These are phyloP conservation scores for Scedosporium aurantiacum DNA, from an alignment of 2,329 filamentous ascomycete species.

Conservation along the genomic window DNA sequence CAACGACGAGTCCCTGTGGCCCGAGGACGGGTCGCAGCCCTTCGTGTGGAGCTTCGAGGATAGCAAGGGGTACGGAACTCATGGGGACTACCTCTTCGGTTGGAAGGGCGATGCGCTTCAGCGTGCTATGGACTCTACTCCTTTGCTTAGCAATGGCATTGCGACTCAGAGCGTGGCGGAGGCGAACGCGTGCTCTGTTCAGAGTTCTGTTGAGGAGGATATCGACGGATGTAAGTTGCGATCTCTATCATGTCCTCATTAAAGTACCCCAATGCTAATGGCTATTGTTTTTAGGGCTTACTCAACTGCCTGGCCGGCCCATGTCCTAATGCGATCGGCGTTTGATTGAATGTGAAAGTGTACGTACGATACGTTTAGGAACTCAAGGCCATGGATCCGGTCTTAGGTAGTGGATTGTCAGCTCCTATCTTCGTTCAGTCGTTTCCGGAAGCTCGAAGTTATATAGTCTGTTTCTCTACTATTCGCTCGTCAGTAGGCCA, in stretches of 20 bases:
- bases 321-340: background rate
- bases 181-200: conserved; percentile 22
- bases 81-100: conserved; percentile 29
- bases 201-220: conserved; percentile 18
- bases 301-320: background rate
- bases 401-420: too few species aligned
- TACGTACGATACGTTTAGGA: background rate
- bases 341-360: background rate
- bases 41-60: conserved; percentile 12
- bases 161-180: conserved; percentile 20
- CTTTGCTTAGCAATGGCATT: conserved; percentile 15
- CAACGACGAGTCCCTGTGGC: conserved; percentile 9
- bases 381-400: too few species aligned
- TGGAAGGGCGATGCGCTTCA: conserved; percentile 23
- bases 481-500: too few species aligned
- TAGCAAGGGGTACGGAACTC: conserved; percentile 23
- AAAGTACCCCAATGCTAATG: background rate
- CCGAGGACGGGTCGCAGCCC: conserved; percentile 10
- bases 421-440: background rate
- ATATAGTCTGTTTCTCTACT: too few species aligned
- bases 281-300: background rate
- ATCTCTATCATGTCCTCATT: background rate
- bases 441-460: background rate
- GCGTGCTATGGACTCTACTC: conserved; percentile 13
- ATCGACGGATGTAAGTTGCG: conserved; percentile 21